Percentiles rank a stretch among this genome's conserved stretches.
phyloP scores from a whole-genome alignment of 495 filamentous ascomycete species.

The Penicillium taxi region DNA sequence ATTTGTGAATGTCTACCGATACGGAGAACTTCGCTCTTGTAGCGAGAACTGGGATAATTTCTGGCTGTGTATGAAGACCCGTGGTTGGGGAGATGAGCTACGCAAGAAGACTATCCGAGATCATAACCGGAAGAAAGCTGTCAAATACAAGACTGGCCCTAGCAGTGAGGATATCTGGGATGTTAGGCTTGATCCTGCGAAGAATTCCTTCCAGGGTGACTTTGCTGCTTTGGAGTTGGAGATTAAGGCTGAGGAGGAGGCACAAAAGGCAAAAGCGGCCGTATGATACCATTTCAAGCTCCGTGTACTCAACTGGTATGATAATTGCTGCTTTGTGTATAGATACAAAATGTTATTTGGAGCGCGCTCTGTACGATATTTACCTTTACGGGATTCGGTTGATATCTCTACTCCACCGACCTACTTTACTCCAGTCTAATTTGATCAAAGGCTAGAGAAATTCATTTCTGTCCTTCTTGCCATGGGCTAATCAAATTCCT shows the following conservation, averaged over 20 bases:
- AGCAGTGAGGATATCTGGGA: slow-evolving; percentile 94
- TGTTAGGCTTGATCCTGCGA: slow-evolving; percentile 46
- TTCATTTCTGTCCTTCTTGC: no score
- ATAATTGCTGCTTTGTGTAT: slow-evolving; percentile 11
- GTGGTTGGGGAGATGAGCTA: slow-evolving; percentile 35
- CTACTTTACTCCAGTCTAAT: no score
- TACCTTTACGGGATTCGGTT: no score
- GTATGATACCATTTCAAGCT: slow-evolving; percentile 14
- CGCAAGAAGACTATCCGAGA: slow-evolving; percentile 54
- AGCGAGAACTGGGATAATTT: slow-evolving; percentile 78
- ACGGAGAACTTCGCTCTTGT: slow-evolving; percentile 66
- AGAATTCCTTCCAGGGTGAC: slow-evolving; percentile 49
- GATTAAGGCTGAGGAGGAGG: slow-evolving; percentile 41
- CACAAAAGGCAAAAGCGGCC: slow-evolving; percentile 9
- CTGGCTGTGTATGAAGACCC: slow-evolving; percentile 91
- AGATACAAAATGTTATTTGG: no score
- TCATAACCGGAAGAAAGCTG: slow-evolving; percentile 64
- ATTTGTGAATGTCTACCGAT: slow-evolving; percentile 79
- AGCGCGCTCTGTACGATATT: slow-evolving; percentile 2
- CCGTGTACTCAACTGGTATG: no score
- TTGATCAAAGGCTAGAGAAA: no score
- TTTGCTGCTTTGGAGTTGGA: slow-evolving; percentile 50
- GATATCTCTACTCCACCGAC: no score
- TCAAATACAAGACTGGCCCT: slow-evolving; percentile 62
- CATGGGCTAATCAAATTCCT: no score